phyloP scores from a whole-genome alignment of 1,139 yeast species.

The Schizosaccharomyces versatilis region DNA sequence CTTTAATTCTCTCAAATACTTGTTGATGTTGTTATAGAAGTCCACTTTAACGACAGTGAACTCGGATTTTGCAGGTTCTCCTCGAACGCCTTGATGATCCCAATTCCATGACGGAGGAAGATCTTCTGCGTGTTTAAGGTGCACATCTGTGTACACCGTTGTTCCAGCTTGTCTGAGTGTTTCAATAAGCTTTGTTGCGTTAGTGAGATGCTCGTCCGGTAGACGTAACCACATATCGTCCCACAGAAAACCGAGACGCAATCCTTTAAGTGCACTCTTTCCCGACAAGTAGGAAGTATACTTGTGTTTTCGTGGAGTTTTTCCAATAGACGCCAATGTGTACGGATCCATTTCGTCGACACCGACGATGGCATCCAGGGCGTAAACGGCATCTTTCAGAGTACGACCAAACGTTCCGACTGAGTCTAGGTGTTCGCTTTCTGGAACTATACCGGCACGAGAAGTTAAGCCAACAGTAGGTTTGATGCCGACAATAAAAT shows the following conservation, averaged over 20 bases:
- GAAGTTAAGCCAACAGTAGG: constrained; percentile 80
- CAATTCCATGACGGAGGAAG: not conserved
- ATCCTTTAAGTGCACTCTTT: not conserved
- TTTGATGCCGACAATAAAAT: constrained; percentile 73
- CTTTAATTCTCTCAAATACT: not conserved
- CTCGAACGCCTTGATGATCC: not conserved
- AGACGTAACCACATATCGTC: not conserved
- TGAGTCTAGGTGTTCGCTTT: constrained; percentile 72
- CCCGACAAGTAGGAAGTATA: not conserved
- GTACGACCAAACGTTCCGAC: constrained; percentile 3
- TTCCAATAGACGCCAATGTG: not conserved
- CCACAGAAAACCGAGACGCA: not conserved
- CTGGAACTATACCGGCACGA: constrained; percentile 83
- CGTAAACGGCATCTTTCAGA: constrained; percentile 1
- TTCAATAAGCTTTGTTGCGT: not conserved
- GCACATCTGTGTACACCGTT: not conserved
- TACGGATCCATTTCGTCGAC: not conserved
- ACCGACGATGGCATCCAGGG: constrained; percentile 1
- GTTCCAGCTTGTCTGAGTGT: not conserved
- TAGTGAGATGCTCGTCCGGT: too few relatives aligned
- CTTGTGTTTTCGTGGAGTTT: not conserved
- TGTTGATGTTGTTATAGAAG: not conserved
- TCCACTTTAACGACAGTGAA: not conserved
- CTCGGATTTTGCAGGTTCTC: not conserved
- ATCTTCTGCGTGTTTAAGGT: not conserved